These are phyloP conservation scores for Leccinum subrobustum DNA, from an alignment of 1,284 basidiomycete genomes.

Conservation along the genomic window DNA sequence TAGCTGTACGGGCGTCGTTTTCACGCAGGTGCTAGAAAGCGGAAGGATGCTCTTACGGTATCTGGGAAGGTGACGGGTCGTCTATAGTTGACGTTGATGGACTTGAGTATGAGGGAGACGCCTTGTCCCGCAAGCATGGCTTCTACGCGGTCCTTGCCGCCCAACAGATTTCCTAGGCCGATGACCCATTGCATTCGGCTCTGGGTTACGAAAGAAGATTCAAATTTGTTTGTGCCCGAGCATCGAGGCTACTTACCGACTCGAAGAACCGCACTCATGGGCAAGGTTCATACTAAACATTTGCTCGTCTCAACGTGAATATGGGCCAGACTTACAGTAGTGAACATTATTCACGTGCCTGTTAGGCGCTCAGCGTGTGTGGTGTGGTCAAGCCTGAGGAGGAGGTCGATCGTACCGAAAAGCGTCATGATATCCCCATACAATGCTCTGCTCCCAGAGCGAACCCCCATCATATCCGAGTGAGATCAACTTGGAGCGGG, in stretches of 20 bases:
- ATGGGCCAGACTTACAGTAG: constrained; percentile 47
- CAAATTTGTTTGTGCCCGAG: background rate
- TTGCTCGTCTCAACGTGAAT: background rate
- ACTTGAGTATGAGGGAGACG: constrained; percentile 70
- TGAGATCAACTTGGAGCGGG: constrained; percentile 41
- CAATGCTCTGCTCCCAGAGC: constrained; percentile 70
- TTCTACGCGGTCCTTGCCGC: constrained; percentile 51
- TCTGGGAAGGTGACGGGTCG: constrained; percentile 71
- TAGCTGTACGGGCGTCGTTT: constrained; percentile 39
- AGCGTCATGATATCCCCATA: constrained; percentile 75
- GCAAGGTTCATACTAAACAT: constrained; percentile 1
- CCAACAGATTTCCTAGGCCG: constrained; percentile 54
- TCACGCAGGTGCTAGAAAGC: constrained; percentile 2
- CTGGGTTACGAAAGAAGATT: constrained; percentile 30
- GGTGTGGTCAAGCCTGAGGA: background rate
- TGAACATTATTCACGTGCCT: constrained; percentile 79
- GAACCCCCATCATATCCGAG: constrained; percentile 58
- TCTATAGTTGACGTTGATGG: constrained; percentile 61
- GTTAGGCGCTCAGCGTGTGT: background rate
- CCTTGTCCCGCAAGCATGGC: constrained; percentile 62
- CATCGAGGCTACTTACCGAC: constrained; percentile 42
- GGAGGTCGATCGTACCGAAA: constrained; percentile 55
- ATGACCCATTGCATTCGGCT: constrained; percentile 65
- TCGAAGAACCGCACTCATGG: constrained; percentile 61
- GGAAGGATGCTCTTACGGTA: constrained; percentile 44